Percentiles rank a stretch among this genome's conserved stretches.
phyloP scores from a whole-genome alignment of 1,139 yeast genomes.

The Taphrina flavorubra region DNA sequence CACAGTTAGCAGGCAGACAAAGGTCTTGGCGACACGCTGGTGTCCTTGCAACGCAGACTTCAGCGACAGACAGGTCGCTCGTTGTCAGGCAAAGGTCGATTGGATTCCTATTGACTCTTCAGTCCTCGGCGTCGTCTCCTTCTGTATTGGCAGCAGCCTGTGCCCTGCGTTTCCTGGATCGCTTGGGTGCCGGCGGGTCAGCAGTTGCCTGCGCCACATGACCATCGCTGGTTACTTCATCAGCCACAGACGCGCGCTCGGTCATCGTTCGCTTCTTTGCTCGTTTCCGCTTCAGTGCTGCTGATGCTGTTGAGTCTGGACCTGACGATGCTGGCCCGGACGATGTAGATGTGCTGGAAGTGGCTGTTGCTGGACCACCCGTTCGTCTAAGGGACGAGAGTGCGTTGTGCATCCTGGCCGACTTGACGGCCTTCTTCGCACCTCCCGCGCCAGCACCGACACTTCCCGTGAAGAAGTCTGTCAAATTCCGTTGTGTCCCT shows the following conservation, averaged over 20 bases:
- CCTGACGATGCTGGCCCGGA: neutral
- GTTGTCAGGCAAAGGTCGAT: too few relatives aligned
- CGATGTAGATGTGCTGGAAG: neutral
- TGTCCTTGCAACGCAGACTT: too few relatives aligned
- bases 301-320: neutral
- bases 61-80: too few relatives aligned
- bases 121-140: neutral
- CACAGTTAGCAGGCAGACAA: neutral
- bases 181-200: conserved; percentile 1
- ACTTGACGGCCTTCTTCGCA: conserved; percentile 23
- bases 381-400: conserved; percentile 6
- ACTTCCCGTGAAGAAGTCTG: conserved; percentile 58
- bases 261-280: conserved; percentile 10
- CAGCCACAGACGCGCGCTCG: conserved; percentile 11
- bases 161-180: conserved; percentile 8
- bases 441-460: conserved; percentile 39
- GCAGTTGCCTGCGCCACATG: conserved; percentile 4
- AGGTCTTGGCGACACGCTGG: too few relatives aligned
- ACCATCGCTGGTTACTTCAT: conserved; percentile 17
- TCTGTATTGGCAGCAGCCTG: neutral
- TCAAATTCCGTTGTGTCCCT: conserved; percentile 63
- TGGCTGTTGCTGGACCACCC: neutral
- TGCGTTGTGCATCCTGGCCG: conserved; percentile 30
- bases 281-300: neutral
- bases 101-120: neutral